Evolutionary conservation across 306 rosid species (phyloP).

Genomic region (Castanea mollissima): DNA sequence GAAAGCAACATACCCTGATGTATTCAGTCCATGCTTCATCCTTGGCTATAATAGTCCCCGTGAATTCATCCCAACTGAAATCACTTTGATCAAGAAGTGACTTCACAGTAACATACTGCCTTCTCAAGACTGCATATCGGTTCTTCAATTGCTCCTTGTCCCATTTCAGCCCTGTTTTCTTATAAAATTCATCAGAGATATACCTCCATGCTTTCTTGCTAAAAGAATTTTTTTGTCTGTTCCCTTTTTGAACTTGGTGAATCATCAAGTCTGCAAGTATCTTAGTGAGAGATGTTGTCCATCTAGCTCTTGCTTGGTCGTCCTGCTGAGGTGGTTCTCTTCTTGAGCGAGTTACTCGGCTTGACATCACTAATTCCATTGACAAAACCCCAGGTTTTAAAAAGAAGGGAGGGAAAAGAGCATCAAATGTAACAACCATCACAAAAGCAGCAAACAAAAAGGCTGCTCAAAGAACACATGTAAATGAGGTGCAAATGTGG

Average conservation of each 20-base stretch:
- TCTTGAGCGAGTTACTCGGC: conserved; percentile 44
- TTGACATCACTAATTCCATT: conserved; percentile 48
- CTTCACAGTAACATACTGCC: conserved; percentile 50
- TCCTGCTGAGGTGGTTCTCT: conserved; percentile 43
- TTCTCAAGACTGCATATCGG: conserved; percentile 63
- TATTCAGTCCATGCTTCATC: conserved; percentile 61
- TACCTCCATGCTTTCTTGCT: conserved; percentile 69
- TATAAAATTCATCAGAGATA: conserved; percentile 60
- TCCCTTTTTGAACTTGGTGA: conserved; percentile 60
- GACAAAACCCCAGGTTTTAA: conserved; percentile 2
- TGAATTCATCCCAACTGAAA: conserved; percentile 64
- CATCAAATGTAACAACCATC: background rate
- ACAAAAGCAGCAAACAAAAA: background rate
- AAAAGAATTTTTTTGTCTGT: conserved; percentile 46
- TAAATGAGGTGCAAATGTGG: background rate
- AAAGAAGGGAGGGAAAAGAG: background rate
- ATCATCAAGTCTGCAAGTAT: conserved; percentile 61
- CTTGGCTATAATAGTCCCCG: conserved; percentile 49
- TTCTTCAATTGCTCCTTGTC: conserved; percentile 80
- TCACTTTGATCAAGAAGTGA: conserved; percentile 51
- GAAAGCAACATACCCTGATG: conserved; percentile 51
- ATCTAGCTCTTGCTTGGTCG: conserved; percentile 68
- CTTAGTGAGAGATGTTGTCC: conserved; percentile 65
- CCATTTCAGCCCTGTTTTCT: conserved; percentile 66
- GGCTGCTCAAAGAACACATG: background rate